A percentile compares a stretch with the other conserved stretches of the same genome.
Conservation (phyloP, 2,329 filamentous ascomycete species). For the Dactylellina parvicollis region DNA sequence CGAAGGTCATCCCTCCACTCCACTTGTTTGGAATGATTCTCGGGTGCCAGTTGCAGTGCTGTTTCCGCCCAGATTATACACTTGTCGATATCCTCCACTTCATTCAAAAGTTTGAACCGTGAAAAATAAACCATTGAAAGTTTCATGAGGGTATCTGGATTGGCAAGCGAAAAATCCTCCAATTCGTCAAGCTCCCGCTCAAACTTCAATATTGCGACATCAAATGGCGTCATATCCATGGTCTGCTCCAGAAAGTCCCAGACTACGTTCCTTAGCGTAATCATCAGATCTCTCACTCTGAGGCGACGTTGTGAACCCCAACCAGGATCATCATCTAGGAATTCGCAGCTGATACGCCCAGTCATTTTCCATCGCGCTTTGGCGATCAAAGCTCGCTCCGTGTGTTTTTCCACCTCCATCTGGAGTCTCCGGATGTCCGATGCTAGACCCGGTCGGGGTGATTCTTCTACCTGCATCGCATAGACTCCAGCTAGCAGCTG, state of each 20-base stretch:
- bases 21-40: not conserved
- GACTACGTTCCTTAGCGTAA: not conserved
- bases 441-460: not conserved
- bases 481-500: not conserved
- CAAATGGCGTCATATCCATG: not conserved
- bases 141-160: not conserved
- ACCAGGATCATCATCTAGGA: not conserved
- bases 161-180: not conserved
- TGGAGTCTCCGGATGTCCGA: not conserved
- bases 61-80: conserved; percentile 8
- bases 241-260: not conserved
- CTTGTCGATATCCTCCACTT: not conserved
- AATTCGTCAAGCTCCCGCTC: not conserved
- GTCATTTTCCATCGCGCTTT: not conserved
- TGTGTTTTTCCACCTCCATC: not conserved
- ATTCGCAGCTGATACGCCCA: not conserved
- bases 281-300: not conserved
- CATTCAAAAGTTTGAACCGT: not conserved
- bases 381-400: not conserved
- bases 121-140: not conserved
- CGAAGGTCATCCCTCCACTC: not conserved
- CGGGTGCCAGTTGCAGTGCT: not conserved
- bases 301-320: not conserved
- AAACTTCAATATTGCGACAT: not conserved
- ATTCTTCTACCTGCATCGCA: not conserved